These are phyloP conservation scores for Cutaneotrichosporon cutaneum DNA, from an alignment of 1,284 basidiomycete genomes.

Conservation along the genomic window DNA sequence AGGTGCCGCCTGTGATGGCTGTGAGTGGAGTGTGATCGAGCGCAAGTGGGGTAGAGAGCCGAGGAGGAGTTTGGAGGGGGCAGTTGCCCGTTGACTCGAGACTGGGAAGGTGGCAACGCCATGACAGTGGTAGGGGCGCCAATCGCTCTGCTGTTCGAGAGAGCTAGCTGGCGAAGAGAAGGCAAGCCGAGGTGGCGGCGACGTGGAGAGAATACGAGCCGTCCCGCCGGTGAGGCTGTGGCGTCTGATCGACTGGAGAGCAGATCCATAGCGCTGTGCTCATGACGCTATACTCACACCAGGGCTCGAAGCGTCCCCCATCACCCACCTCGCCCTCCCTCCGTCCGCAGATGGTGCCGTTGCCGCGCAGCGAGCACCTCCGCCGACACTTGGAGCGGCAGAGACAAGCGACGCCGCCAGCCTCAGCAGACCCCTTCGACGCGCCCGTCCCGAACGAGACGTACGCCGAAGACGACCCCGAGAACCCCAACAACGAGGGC, in stretches of 20 bases:
- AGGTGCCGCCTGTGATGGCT: slow-evolving; percentile 51
- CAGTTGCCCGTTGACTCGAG: no score
- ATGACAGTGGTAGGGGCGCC: no score
- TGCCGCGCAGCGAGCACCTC: slow-evolving; percentile 40
- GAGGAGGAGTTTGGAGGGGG: neutral
- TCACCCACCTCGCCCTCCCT: slow-evolving; percentile 46
- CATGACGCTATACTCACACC: slow-evolving; percentile 16
- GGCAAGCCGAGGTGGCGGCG: no score
- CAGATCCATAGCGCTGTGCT: no score
- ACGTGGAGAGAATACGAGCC: no score
- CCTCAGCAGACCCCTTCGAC: slow-evolving; percentile 42
- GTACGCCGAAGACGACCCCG: slow-evolving; percentile 35
- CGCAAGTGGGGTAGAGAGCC: neutral
- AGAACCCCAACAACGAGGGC: slow-evolving; percentile 5
- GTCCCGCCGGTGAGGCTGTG: no score
- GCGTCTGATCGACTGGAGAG: no score
- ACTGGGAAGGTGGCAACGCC: no score
- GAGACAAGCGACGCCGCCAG: slow-evolving; percentile 28
- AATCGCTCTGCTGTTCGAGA: no score
- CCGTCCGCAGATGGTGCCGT: slow-evolving; percentile 30
- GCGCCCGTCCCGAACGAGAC: slow-evolving; percentile 51
- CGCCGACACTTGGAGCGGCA: slow-evolving; percentile 39
- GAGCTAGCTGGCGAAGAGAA: no score
- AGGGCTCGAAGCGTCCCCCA: slow-evolving; percentile 50
- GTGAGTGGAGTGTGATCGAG: slow-evolving; percentile 30